These are phyloP conservation scores for Aurinia saxatilis DNA, from an alignment of 345 rosid genomes.

Conservation along the genomic window DNA sequence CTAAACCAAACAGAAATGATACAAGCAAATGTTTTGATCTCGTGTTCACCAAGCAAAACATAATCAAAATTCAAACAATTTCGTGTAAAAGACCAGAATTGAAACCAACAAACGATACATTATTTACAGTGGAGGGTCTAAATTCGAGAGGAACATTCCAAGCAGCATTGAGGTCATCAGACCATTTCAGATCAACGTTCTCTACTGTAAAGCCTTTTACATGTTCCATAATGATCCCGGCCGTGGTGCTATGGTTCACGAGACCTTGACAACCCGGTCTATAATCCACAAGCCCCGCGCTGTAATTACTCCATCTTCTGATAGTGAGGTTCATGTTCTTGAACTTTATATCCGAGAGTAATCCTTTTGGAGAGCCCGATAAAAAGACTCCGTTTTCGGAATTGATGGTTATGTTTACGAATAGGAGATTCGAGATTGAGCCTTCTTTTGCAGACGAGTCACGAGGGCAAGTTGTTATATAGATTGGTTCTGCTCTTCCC, in stretches of 20 bases:
- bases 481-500: conserved; percentile 98
- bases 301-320: conserved; percentile 61
- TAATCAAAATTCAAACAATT: conserved; percentile 10
- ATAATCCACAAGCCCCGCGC: conserved; percentile 69
- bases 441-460: conserved; percentile 41
- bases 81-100: conserved; percentile 42
- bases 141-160: conserved; percentile 87
- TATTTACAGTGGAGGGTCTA: conserved; percentile 68
- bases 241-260: conserved; percentile 48
- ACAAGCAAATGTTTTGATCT: neutral
- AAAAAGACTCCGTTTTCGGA: conserved; percentile 83
- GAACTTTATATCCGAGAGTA: conserved; percentile 57
- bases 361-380: conserved; percentile 67
- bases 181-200: conserved; percentile 74
- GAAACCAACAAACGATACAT: conserved; percentile 57
- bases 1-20: neutral
- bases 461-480: conserved; percentile 72
- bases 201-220: conserved; percentile 65
- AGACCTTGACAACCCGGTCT: conserved; percentile 90
- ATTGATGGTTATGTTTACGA: conserved; percentile 56
- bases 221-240: conserved; percentile 89
- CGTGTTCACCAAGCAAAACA: conserved; percentile 1
- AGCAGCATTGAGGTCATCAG: conserved; percentile 16
- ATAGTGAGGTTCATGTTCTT: conserved; percentile 51
- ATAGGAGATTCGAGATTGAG: conserved; percentile 51